Evolutionary conservation across 2,329 filamentous ascomycete genomes (phyloP).

Genomic region (Sarocladium strictum): DNA sequence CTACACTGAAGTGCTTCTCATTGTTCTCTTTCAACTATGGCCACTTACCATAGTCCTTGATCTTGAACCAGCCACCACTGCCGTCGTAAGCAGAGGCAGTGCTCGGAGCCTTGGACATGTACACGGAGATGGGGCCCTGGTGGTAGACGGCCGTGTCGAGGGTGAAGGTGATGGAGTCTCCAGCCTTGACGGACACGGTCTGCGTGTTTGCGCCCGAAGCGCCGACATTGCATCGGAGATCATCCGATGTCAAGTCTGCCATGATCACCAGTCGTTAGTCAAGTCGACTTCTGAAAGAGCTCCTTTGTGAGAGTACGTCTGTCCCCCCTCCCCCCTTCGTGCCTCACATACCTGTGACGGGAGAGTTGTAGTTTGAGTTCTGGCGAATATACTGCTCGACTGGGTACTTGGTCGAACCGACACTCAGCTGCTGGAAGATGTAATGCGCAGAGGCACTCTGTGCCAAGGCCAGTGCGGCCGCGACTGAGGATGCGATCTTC

Average conservation of each 20-base stretch:
- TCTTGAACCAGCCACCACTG: conserved; percentile 35
- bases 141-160: conserved; percentile 39
- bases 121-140: conserved; percentile 35
- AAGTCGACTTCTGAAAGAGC: no score
- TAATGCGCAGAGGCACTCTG: conserved; percentile 18
- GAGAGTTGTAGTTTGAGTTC: conserved; percentile 33
- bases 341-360: conserved; percentile 22
- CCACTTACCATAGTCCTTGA: conserved; percentile 17
- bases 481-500: conserved; percentile 10
- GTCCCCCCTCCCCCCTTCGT: no score
- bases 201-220: conserved; percentile 32
- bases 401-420: conserved; percentile 18
- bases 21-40: no score
- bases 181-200: conserved; percentile 33
- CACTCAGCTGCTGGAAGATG: conserved; percentile 24
- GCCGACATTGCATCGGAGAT: conserved; percentile 35
- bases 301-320: no score
- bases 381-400: conserved; percentile 28
- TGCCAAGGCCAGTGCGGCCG: conserved; percentile 8
- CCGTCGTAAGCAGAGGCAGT: conserved; percentile 38
- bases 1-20: no score
- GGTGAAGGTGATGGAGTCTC: conserved; percentile 43
- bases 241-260: conserved; percentile 15
- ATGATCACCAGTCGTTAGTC: no score
- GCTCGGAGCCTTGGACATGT: conserved; percentile 37